Base-by-base conservation (phyloP, 148 eudicot species). In the Rhododendron williamsianum region DNA sequence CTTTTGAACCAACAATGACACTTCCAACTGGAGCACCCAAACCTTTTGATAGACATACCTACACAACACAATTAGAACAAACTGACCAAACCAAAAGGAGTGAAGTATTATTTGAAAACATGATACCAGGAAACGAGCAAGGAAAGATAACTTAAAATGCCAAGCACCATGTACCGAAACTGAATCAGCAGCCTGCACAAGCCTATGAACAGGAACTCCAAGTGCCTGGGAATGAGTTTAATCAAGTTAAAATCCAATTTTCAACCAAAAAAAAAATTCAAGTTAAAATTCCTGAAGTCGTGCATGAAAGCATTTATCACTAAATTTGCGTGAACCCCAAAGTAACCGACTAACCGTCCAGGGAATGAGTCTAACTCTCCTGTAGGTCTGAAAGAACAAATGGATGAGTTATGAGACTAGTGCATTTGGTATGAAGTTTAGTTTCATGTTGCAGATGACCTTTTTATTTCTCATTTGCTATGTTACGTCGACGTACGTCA, bases 31-130 rank as follows among this genome's bases (percentile, higher is more conserved):
- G 99, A 78, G 98, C 99, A 83, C 99, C 98, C 76, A 97, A 90
- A 36, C 98, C 99, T 91, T 97, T 97, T 30, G 99, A 97, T 48
- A 97, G 89, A 88, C 99, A 97, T 58, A 96, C 91, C 99, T 97
- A 13, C 85, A 82, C 82, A 76, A 41, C 58, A 76, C 38, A 81
- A 56, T 69, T 5, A 71, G 19, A 71, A 30, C 71, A 65, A 19
- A 48, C 5, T 23, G 4, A 79, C 4, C 3, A 21, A 41, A 86
- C 30, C 43, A 16, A 71, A 80, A 46, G 25, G 33, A 33, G 81
- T n/a, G 38, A 80, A 0, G 19, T 3, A 27, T 11, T 46, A 18
- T 27, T 33, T 65, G 13, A 25, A 73, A 81, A 23, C 19, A 74
- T 4, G 4, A 12, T 30, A 51, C 2, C 11, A 49, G 19, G 45